Conservation (phyloP, 2,329 filamentous ascomycete genomes). For the Colletotrichum filicis region DNA sequence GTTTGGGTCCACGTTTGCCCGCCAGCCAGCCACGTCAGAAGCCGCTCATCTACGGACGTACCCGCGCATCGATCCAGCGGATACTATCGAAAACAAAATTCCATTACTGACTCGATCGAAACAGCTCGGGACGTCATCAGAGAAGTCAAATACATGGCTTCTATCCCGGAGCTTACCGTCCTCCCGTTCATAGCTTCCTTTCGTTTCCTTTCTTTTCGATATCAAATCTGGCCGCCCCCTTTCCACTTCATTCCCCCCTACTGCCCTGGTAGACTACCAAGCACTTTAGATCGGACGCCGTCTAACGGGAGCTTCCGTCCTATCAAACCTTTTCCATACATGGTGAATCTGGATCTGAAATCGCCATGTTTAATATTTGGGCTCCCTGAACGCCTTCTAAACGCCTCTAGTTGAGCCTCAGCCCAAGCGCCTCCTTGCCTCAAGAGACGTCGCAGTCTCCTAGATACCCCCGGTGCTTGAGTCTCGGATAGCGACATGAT, state of each 20-base stretch:
- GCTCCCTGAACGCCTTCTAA: background rate
- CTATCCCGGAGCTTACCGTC: background rate
- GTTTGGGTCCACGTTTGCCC: background rate
- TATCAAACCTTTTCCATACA: background rate
- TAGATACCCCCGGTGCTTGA: background rate
- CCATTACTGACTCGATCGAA: background rate
- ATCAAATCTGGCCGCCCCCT: background rate
- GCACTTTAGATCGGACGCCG: background rate
- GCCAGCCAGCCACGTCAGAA: background rate
- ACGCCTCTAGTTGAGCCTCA: slow-evolving; percentile 15
- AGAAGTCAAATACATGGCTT: background rate
- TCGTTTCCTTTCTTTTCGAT: background rate
- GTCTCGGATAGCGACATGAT: background rate
- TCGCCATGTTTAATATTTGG: background rate
- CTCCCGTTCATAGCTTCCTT: background rate
- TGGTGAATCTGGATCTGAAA: background rate
- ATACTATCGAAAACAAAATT: background rate
- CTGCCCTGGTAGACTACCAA: background rate
- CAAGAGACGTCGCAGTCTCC: background rate
- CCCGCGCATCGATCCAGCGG: background rate
- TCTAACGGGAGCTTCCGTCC: background rate
- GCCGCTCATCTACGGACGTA: background rate
- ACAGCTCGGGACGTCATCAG: background rate
- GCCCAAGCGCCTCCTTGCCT: slow-evolving; percentile 16
- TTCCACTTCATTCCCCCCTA: background rate